Conservation (phyloP, 2,329 filamentous ascomycete genomes). For the Phaeosphaeriaceae sp. region DNA sequence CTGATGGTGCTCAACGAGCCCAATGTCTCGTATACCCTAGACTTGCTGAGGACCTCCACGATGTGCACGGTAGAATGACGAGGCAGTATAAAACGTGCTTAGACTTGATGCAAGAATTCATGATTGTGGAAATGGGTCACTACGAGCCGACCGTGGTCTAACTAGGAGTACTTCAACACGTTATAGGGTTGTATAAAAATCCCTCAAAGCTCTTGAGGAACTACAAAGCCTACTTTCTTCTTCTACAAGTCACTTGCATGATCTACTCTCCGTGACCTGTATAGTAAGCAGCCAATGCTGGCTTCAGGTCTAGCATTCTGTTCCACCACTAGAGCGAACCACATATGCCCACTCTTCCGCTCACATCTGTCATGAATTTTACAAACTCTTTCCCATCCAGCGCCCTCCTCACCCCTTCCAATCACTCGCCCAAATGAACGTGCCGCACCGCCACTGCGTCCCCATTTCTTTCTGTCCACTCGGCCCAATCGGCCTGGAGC, state of each 20-base stretch:
- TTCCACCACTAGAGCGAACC: not conserved
- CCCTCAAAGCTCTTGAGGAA: no score
- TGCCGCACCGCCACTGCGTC: constrained; percentile 86
- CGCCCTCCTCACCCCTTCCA: constrained; percentile 54
- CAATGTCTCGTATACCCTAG: no score
- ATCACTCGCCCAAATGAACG: constrained; percentile 76
- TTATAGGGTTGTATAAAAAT: no score
- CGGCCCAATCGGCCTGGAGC: constrained; percentile 77
- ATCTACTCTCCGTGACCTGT: not conserved
- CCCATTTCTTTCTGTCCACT: constrained; percentile 83
- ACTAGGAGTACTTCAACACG: no score
- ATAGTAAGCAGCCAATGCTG: not conserved
- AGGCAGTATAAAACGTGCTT: no score
- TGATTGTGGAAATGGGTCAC: no score
- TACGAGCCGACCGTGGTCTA: no score
- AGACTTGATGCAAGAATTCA: no score
- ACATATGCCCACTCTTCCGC: not conserved
- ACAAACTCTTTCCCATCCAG: not conserved
- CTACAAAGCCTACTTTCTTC: no score
- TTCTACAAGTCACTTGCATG: not conserved
- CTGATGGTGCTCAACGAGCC: no score
- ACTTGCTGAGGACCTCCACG: no score
- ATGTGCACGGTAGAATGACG: no score
- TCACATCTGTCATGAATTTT: not conserved
- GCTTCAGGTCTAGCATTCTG: not conserved